Conservation (phyloP, 2,329 filamentous ascomycete species). For the Sarocladiaceae sp. region DNA sequence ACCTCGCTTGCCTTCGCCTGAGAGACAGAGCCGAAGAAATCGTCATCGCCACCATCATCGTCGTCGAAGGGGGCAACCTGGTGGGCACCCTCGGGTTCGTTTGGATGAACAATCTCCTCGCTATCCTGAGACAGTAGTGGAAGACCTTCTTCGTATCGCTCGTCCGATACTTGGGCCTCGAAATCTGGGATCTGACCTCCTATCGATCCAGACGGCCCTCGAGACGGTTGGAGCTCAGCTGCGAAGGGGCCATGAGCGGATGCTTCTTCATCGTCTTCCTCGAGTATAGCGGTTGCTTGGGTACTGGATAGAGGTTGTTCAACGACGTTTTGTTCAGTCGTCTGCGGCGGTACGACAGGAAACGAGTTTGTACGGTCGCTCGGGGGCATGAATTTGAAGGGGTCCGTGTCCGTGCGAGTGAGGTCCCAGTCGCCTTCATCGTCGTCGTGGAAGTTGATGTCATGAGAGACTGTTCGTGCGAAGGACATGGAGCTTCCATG, state of each 20-base stretch:
- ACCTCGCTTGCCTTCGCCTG: slow-evolving; percentile 22
- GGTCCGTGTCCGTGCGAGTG: slow-evolving; percentile 45
- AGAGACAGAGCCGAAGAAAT: slow-evolving; percentile 54
- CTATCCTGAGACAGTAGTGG: slow-evolving; percentile 47
- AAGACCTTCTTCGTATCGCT: slow-evolving; percentile 63
- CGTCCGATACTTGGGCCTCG: slow-evolving; percentile 41
- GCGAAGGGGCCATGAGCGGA: slow-evolving; percentile 11
- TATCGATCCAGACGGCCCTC: slow-evolving; percentile 28
- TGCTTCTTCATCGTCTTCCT: slow-evolving; percentile 42
- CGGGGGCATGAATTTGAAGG: slow-evolving; percentile 53
- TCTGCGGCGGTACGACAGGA: slow-evolving; percentile 44
- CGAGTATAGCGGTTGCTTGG: slow-evolving; percentile 48
- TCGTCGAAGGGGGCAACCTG: slow-evolving; percentile 29
- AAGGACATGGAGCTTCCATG: slow-evolving; percentile 58
- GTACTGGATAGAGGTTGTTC: slow-evolving; percentile 39
- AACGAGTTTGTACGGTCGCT: slow-evolving; percentile 58
- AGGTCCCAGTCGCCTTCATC: slow-evolving; percentile 54
- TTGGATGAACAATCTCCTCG: neutral
- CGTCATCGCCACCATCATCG: slow-evolving; percentile 46
- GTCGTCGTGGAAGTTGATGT: slow-evolving; percentile 54
- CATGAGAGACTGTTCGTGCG: slow-evolving; percentile 56
- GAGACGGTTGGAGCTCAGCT: slow-evolving; percentile 12
- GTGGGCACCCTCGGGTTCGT: neutral
- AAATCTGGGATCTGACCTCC: slow-evolving; percentile 36
- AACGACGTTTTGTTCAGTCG: slow-evolving; percentile 20